These are phyloP conservation scores for Sporothrix schenckii DNA, from an alignment of 2,329 filamentous ascomycete species.

Conservation along the genomic window DNA sequence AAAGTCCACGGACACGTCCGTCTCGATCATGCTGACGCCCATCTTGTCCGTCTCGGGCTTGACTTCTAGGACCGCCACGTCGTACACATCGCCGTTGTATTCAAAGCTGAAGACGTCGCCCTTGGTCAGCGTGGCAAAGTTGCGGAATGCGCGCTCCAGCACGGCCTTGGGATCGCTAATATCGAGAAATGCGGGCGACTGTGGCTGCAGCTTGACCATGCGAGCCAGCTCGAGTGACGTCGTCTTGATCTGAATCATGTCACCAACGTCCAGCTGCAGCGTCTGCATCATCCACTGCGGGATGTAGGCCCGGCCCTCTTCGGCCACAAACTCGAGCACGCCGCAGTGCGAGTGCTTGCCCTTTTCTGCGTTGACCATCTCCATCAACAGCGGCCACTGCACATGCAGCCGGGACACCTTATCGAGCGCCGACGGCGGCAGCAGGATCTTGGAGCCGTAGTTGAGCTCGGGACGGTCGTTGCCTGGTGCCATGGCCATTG, in stretches of 20 bases:
- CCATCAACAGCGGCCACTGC: slow-evolving; percentile 95
- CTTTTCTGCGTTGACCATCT: slow-evolving; percentile 86
- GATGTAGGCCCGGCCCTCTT: slow-evolving; percentile 94
- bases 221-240: slow-evolving; percentile 88
- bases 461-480: slow-evolving; percentile 87
- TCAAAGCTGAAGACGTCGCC: slow-evolving; percentile 94
- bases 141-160: slow-evolving; percentile 92
- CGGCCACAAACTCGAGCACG: slow-evolving; percentile 95
- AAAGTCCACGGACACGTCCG: slow-evolving; percentile 95
- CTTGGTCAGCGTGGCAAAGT: slow-evolving; percentile 90
- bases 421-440: slow-evolving; percentile 94
- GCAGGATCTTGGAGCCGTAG: slow-evolving; percentile 95
- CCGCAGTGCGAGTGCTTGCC: slow-evolving; percentile 85
- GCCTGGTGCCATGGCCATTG: slow-evolving; percentile 89
- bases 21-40: slow-evolving; percentile 93
- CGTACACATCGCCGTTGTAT: slow-evolving; percentile 93
- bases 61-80: slow-evolving; percentile 90
- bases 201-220: slow-evolving; percentile 95
- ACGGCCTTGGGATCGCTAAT: slow-evolving; percentile 98
- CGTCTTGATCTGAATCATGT: slow-evolving; percentile 92
- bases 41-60: slow-evolving; percentile 83
- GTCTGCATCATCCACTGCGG: slow-evolving; percentile 98
- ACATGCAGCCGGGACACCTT: slow-evolving; percentile 96
- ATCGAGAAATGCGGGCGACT: slow-evolving; percentile 90
- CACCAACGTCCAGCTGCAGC: slow-evolving; percentile 83